Conservation (phyloP, 306 rosid species). For the Crotalaria pallida region DNA sequence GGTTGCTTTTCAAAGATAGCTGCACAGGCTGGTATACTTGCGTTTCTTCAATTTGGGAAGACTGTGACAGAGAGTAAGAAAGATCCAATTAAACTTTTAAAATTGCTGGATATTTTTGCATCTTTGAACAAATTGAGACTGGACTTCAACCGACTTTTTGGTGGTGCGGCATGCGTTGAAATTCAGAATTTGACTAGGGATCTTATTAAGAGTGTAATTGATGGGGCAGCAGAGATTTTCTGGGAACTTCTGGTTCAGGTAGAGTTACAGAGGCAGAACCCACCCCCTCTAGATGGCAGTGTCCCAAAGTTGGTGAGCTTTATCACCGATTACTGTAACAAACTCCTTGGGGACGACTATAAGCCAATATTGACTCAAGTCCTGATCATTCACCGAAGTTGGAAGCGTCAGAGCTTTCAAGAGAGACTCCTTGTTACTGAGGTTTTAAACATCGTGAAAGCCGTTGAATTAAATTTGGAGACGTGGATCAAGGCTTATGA, state of each 20-base stretch:
- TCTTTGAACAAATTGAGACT: constrained; percentile 87
- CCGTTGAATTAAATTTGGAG: constrained; percentile 69
- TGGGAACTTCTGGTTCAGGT: constrained; percentile 90
- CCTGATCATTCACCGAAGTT: constrained; percentile 84
- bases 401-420: constrained; percentile 88
- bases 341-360: constrained; percentile 82
- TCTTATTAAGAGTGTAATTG: constrained; percentile 84
- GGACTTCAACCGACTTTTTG: constrained; percentile 92
- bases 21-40: constrained; percentile 93
- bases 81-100: constrained; percentile 87
- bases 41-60: constrained; percentile 95
- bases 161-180: constrained; percentile 80
- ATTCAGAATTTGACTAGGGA: constrained; percentile 95
- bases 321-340: constrained; percentile 83
- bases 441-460: constrained; percentile 60
- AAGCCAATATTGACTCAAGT: constrained; percentile 88
- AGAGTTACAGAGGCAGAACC: constrained; percentile 75
- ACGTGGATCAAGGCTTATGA: constrained; percentile 77
- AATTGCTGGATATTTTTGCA: constrained; percentile 88
- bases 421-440: constrained; percentile 71
- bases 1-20: constrained; percentile 93
- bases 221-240: constrained; percentile 90
- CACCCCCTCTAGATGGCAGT: constrained; percentile 81
- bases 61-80: constrained; percentile 93
- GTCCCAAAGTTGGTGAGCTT: constrained; percentile 78